Conservation (phyloP, 768 basidiomycete genomes). For the Amanita thiersii region DNA sequence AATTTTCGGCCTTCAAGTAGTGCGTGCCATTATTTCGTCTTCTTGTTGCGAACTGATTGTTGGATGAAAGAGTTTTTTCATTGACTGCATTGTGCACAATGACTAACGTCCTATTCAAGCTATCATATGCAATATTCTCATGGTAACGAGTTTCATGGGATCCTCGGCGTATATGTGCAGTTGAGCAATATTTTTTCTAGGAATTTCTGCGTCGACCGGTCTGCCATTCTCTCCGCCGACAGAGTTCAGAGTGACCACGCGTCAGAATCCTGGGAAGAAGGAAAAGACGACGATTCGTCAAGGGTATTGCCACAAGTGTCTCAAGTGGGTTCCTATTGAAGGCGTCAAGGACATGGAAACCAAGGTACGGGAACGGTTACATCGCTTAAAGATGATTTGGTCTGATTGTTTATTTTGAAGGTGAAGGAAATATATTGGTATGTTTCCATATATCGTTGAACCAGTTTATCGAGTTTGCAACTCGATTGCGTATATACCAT, state of each 20-base stretch:
- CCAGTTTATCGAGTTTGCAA: background rate
- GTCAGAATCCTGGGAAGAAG: constrained; percentile 43
- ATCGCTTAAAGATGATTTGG: background rate
- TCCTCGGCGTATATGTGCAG: background rate
- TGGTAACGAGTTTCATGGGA: constrained; percentile 28
- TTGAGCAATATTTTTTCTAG: constrained; percentile 24
- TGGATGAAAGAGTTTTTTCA: background rate
- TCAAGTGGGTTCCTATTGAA: constrained; percentile 64
- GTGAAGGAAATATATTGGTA: constrained; percentile 12
- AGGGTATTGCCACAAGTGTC: constrained; percentile 74
- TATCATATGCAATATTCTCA: constrained; percentile 82
- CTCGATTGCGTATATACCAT: background rate
- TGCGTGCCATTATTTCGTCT: constrained; percentile 20
- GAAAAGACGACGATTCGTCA: constrained; percentile 55
- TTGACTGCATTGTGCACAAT: background rate
- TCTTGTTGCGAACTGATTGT: background rate
- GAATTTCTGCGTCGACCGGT: constrained; percentile 61
- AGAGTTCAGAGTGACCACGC: constrained; percentile 42
- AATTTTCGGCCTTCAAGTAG: constrained; percentile 81
- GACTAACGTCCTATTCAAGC: constrained; percentile 23
- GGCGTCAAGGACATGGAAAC: constrained; percentile 67
- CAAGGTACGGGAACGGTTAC: constrained; percentile 39
- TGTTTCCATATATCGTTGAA: background rate
- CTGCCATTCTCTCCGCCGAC: constrained; percentile 74
- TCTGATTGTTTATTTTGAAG: constrained; percentile 1